These are phyloP conservation scores for Crithidia thermophila DNA, from an alignment of 208 protist genomes.

Conservation along the genomic window DNA sequence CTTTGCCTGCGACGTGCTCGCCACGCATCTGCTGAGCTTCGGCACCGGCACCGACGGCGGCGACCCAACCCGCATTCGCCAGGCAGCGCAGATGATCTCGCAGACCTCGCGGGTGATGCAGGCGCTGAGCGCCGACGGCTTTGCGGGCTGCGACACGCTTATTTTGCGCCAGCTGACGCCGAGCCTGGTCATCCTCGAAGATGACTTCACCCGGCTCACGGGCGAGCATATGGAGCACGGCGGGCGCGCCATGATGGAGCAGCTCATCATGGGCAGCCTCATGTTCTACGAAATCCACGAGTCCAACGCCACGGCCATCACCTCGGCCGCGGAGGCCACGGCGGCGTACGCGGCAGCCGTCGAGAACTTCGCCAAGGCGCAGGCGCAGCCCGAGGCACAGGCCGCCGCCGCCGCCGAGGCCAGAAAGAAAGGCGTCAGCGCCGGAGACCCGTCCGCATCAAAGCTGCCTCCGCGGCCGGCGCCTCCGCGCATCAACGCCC, in stretches of 20 bases:
- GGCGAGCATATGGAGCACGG: slow-evolving; percentile 49
- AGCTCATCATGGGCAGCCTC: slow-evolving; percentile 59
- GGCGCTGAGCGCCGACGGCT: slow-evolving; percentile 51
- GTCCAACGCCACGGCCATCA: slow-evolving; percentile 19
- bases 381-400: not conserved
- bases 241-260: slow-evolving; percentile 67
- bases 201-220: slow-evolving; percentile 66
- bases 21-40: slow-evolving; percentile 75
- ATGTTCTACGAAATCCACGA: slow-evolving; percentile 27
- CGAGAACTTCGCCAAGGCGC: slow-evolving; percentile 2
- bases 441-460: not conserved
- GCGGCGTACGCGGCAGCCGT: slow-evolving; percentile 26
- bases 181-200: slow-evolving; percentile 70
- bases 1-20: slow-evolving; percentile 72
- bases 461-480: slow-evolving; percentile 26
- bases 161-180: slow-evolving; percentile 70
- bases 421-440: not conserved
- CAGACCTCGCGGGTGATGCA: slow-evolving; percentile 68
- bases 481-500: slow-evolving; percentile 4
- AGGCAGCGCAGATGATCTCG: slow-evolving; percentile 61
- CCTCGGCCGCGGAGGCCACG: slow-evolving; percentile 17
- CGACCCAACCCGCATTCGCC: slow-evolving; percentile 76
- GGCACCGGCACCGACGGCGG: slow-evolving; percentile 76
- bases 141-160: slow-evolving; percentile 72
- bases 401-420: not conserved